Evolutionary conservation across 2,329 filamentous ascomycete species (phyloP), one percentile per base, ranked within the genome.

Genomic region (Trichoderma pleuroti): DNA sequence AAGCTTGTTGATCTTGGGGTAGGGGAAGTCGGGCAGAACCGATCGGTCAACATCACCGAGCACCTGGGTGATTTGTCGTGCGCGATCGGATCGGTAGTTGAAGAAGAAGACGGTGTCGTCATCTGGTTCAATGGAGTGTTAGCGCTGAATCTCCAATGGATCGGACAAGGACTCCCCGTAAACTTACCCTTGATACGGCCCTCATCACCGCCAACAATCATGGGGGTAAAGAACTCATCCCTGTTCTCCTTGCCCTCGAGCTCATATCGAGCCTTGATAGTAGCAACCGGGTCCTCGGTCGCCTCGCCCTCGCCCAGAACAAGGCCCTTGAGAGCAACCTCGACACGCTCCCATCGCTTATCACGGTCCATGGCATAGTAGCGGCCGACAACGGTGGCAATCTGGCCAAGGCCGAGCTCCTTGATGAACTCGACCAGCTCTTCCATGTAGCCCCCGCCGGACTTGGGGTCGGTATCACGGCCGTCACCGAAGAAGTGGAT

Each of bases 281-380:
- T 92, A 81, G 92, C 89, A 72, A 98, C 90, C 6, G 94, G 93
- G 81, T 99, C 96, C 59, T 87, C 88, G 81, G 90, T 92, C 72
- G 90, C 88, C 82, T 98, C 94, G 72, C 96, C 96, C 82, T 98
- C 93, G 72, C 96, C 95, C 14, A 88, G 85, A 59, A 97, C 85
- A 76, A 99, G 80, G 72, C 93, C 96, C 84, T 96, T 95, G 80
- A 99, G 85, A 75, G 92, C 96, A 76, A 97, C 78, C 85, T 98
- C 93, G 75, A 97, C 87, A 80, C 96, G 89, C 80, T 99, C 96
- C 96, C 96, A 99, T 81, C 96, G 90, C 93, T 98, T 98, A 82
- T 99, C 96, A 76, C 96, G 94, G 86, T 99, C 96, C 96, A 99
- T 99, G 83, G 94, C 93, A 82, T 93, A 99, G 90, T 98, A 99